Evolutionary conservation across 495 filamentous ascomycete genomes (phyloP).

Genomic region (Xylaria telfairii): DNA sequence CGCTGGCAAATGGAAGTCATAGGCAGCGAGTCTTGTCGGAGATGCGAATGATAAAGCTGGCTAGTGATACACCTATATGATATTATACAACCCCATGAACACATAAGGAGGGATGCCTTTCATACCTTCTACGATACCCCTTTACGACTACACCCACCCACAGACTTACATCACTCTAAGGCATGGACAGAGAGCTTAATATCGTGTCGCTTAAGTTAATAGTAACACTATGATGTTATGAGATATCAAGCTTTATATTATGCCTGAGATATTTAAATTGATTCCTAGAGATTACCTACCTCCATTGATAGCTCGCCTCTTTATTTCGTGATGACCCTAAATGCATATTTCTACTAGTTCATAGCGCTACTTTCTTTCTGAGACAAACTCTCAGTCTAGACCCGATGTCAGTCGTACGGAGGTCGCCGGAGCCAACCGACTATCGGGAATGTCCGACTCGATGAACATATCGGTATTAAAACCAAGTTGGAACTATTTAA

Average conservation of each 20-base stretch:
- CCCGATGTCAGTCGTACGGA: background rate
- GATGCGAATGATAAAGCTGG: background rate
- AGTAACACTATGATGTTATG: background rate
- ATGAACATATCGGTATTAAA: background rate
- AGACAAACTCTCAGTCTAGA: background rate
- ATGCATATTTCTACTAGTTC: background rate
- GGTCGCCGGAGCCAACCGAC: conserved; percentile 13
- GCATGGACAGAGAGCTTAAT: background rate
- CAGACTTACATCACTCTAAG: background rate
- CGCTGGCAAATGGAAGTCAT: conserved; percentile 69
- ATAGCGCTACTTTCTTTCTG: background rate
- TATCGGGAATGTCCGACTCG: background rate
- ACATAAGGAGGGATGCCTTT: background rate
- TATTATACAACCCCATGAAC: background rate
- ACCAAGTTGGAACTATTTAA: background rate
- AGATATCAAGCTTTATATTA: background rate
- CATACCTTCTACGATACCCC: conserved; percentile 6
- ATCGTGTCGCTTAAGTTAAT: background rate
- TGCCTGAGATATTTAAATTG: background rate
- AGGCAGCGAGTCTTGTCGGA: background rate
- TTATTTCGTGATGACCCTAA: background rate
- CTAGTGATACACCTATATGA: background rate
- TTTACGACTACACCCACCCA: background rate
- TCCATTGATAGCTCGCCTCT: background rate
- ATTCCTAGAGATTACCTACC: background rate